These are phyloP conservation scores for Tuctoria greenei DNA, from an alignment of 176 grass and related monocot genomes.

Conservation along the genomic window DNA sequence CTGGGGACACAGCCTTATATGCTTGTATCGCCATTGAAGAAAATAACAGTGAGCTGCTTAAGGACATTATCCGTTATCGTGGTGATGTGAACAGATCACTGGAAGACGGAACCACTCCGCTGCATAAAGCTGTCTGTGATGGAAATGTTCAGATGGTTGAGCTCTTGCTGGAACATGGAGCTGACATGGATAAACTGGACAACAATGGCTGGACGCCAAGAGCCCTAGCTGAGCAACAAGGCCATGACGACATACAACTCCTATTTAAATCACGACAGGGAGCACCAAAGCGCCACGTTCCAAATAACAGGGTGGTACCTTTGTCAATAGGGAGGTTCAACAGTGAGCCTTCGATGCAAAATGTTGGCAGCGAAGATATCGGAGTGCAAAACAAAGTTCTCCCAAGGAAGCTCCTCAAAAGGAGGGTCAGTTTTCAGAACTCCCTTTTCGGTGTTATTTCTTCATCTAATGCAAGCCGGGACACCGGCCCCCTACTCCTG, in stretches of 20 bases:
- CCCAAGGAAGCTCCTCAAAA: conserved; percentile 31
- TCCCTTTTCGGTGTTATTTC: conserved; percentile 77
- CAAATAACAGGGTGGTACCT: conserved; percentile 5
- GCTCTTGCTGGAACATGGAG: conserved; percentile 62
- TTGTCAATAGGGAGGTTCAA: conserved; percentile 51
- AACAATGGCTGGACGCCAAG: conserved; percentile 59
- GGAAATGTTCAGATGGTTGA: conserved; percentile 59
- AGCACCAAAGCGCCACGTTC: background rate
- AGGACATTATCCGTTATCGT: conserved; percentile 56
- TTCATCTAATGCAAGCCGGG: conserved; percentile 37
- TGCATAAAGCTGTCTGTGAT: conserved; percentile 81
- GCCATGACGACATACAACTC: conserved; percentile 65
- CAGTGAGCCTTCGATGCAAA: conserved; percentile 60
- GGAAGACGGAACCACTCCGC: conserved; percentile 64
- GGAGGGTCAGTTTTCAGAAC: conserved; percentile 72
- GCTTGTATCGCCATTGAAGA: conserved; percentile 62
- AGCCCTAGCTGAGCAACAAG: conserved; percentile 81
- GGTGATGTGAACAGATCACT: conserved; percentile 42
- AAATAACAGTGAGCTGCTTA: conserved; percentile 55
- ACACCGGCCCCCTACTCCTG: conserved; percentile 11
- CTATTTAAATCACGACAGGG: conserved; percentile 50
- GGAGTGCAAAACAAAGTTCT: conserved; percentile 21
- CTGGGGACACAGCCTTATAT: conserved; percentile 55
- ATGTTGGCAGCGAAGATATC: conserved; percentile 21
- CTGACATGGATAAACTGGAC: conserved; percentile 55